A percentile compares a stretch with the other conserved stretches of the same genome.
These are phyloP conservation scores for Acanthamoeba castellanii DNA, from an alignment of 208 protist species.

Conservation along the genomic window DNA sequence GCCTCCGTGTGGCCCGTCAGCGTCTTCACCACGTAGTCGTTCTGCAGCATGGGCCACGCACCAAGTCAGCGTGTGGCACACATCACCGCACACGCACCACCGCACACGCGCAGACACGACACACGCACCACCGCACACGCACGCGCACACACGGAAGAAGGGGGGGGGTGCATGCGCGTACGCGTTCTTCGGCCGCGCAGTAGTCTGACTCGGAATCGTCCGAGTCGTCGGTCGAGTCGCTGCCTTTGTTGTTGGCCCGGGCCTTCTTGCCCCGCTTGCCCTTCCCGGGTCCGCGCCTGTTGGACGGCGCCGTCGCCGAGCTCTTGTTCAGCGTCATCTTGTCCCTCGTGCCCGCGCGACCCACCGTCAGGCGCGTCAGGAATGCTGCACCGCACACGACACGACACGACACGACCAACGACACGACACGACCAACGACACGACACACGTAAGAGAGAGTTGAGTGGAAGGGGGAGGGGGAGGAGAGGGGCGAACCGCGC, in stretches of 20 bases:
- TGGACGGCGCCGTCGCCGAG: background rate
- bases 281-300: too few relatives aligned
- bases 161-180: background rate
- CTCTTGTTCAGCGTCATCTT: background rate
- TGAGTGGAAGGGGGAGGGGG: background rate
- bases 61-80: too few relatives aligned
- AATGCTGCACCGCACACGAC: background rate
- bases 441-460: too few relatives aligned
- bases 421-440: too few relatives aligned
- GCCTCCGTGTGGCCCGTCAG: conserved; percentile 26
- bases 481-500: background rate
- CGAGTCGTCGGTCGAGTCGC: background rate
- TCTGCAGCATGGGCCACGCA: background rate
- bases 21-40: conserved; percentile 51
- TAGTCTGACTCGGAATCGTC: background rate
- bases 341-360: background rate
- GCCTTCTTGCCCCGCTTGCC: conserved; percentile 5
- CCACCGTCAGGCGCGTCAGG: conserved; percentile 5
- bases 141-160: background rate
- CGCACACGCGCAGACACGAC: too few relatives aligned
- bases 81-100: background rate
- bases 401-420: too few relatives aligned
- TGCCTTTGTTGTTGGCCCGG: background rate
- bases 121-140: background rate
- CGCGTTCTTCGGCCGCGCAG: background rate